Evolutionary conservation across 345 rosid species (phyloP).

Genomic region (Populus davidiana): DNA sequence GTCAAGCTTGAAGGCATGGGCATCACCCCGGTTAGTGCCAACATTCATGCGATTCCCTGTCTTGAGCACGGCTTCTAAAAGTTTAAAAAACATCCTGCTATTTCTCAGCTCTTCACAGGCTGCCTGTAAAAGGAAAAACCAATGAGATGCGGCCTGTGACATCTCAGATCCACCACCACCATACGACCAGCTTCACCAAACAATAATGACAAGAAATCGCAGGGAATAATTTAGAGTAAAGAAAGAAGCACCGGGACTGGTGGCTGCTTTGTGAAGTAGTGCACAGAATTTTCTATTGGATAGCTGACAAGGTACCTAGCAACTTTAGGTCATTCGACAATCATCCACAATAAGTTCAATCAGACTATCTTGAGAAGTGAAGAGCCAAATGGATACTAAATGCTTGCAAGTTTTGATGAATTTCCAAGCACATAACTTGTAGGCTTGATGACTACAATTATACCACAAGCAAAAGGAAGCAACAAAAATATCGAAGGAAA

Average conservation of each 20-base stretch:
- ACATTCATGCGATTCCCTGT: conserved; percentile 99
- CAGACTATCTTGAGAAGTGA: background rate
- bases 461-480: background rate
- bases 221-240: background rate
- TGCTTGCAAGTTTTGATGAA: background rate
- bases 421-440: background rate
- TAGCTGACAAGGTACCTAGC: background rate
- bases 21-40: conserved; percentile 97
- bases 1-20: conserved; percentile 96
- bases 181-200: background rate
- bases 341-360: background rate
- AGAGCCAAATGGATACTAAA: background rate
- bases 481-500: background rate
- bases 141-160: background rate
- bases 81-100: conserved; percentile 90
- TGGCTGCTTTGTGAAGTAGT: background rate
- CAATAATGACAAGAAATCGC: background rate
- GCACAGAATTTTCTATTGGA: background rate
- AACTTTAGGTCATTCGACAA: background rate
- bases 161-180: background rate
- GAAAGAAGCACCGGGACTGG: background rate
- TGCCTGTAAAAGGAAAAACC: conserved; percentile 41
- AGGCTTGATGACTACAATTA: background rate
- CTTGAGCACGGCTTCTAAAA: conserved; percentile 90
- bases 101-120: conserved; percentile 93